phyloP scores from a whole-genome alignment of 2,329 filamentous ascomycete genomes.

The Xylaria sp. region DNA sequence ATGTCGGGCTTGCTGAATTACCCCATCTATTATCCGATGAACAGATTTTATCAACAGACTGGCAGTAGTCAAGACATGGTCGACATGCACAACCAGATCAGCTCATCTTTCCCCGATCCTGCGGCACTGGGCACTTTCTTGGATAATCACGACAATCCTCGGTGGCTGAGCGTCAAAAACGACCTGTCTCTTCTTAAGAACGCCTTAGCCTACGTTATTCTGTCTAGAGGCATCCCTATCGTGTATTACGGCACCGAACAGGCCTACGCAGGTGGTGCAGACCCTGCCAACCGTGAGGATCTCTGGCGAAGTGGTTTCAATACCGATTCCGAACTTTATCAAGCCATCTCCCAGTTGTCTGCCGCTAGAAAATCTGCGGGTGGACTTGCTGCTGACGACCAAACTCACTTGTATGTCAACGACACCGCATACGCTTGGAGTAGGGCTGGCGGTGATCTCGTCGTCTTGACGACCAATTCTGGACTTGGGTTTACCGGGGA shows the following conservation, averaged over 20 bases:
- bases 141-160: slow-evolving; percentile 32
- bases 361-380: slow-evolving; percentile 26
- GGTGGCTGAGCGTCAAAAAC: slow-evolving; percentile 26
- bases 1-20: slow-evolving; percentile 72
- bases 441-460: slow-evolving; percentile 24
- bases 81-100: slow-evolving; percentile 52
- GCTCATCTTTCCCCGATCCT: slow-evolving; percentile 31
- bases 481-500: slow-evolving; percentile 5
- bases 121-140: slow-evolving; percentile 28
- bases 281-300: slow-evolving; percentile 32
- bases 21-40: slow-evolving; percentile 52
- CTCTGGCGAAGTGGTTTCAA: slow-evolving; percentile 29
- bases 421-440: slow-evolving; percentile 33
- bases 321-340: slow-evolving; percentile 20
- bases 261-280: slow-evolving; percentile 21
- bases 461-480: slow-evolving; percentile 27
- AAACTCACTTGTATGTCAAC: slow-evolving; percentile 25
- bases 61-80: slow-evolving; percentile 54
- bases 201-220: slow-evolving; percentile 29
- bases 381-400: slow-evolving; percentile 27
- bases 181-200: slow-evolving; percentile 26
- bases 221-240: slow-evolving; percentile 25
- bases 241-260: slow-evolving; percentile 33
- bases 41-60: slow-evolving; percentile 52
- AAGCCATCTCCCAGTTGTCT: slow-evolving; percentile 22